phyloP scores from a whole-genome alignment of 1,284 basidiomycete genomes.

The Microbotryum scabiosae region DNA sequence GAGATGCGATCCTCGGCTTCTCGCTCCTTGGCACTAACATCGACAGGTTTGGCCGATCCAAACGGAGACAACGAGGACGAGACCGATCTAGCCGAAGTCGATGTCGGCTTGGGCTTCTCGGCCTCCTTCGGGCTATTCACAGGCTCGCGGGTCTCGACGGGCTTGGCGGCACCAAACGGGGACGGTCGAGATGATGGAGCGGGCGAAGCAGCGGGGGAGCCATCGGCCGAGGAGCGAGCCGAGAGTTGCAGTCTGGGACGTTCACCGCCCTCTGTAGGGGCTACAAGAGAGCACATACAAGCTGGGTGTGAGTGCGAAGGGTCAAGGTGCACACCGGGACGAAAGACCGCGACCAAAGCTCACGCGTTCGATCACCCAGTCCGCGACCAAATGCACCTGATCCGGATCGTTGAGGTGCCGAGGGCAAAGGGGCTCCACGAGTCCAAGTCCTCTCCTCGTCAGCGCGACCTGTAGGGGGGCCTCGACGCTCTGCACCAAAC shows the following conservation, averaged over 20 bases:
- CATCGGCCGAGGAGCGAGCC: slow-evolving; percentile 15
- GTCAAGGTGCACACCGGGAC: not conserved
- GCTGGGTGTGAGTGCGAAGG: not conserved
- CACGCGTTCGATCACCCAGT: slow-evolving; percentile 8
- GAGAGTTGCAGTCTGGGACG: slow-evolving; percentile 26
- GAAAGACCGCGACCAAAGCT: not conserved
- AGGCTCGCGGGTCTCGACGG: slow-evolving; percentile 53
- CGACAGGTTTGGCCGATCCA: slow-evolving; percentile 83
- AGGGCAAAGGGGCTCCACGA: slow-evolving; percentile 10
- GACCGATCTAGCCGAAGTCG: slow-evolving; percentile 54
- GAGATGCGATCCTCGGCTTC: slow-evolving; percentile 63
- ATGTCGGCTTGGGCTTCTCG: too few species aligned
- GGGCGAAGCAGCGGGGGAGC: slow-evolving; percentile 64
- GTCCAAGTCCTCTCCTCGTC: slow-evolving; percentile 21
- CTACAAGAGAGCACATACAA: not conserved
- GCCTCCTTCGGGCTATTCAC: too few species aligned
- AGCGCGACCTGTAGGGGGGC: slow-evolving; percentile 2
- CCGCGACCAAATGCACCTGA: slow-evolving; percentile 7
- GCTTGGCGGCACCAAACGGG: slow-evolving; percentile 86
- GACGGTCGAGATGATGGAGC: slow-evolving; percentile 63
- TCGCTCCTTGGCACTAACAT: slow-evolving; percentile 65
- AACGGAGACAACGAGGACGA: slow-evolving; percentile 79
- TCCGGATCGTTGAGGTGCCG: not conserved
- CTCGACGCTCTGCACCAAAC: not conserved
- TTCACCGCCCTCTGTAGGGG: slow-evolving; percentile 9